Evolutionary conservation across 192 early-diverging fungal genomes (phyloP), one percentile per base, ranked within the genome.

Genomic region (Umbelopsis ramanniana): DNA sequence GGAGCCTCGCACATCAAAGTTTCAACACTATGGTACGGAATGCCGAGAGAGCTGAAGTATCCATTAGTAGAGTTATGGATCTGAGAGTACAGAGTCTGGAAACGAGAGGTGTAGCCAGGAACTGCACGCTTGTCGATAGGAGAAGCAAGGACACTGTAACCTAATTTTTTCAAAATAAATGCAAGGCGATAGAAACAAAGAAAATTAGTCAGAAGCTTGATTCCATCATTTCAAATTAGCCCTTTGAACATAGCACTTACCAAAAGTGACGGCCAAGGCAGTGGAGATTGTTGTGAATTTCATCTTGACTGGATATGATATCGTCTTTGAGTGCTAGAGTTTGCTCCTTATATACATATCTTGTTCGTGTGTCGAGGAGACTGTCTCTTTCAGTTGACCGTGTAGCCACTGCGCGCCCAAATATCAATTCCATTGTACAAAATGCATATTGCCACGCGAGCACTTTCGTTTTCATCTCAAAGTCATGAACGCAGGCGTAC

Each of bases 1-100:
- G 48, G 48, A 50, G 48, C 48, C 19, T 50, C 48, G 48, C 48
- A 50, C 48, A 50, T 50, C 48, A 50, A 50, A 21, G 48, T 50
- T 21, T 50, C 48, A 50, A 50, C 48, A 21, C 48, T 50, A 21
- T 50, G 48, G n/a, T 50, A 50, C 17, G 48, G 48, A 50, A 50
- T 50, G 17, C 48, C 48, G 48, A 50, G 48, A 21, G 48, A 50
- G 48, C 48, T 50, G 48, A 50, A 50, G 48, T 50, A 50, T n/a
- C 48, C 48, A 50, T 50, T 50, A 15, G 48, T 21, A 15, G 48
- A 21, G n/a, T 50, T 21, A 21, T 50, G 48, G 6, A 50, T 50
- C 48, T 50, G 48, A 0, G 48, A 50, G n/a, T 50, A 50, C 48
- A 50, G 48, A 50, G 48, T 50, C 48, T 50, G 48, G 48, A 50